Evolutionary conservation across 306 rosid genomes (phyloP).

Genomic region (Ormosia emarginata): DNA sequence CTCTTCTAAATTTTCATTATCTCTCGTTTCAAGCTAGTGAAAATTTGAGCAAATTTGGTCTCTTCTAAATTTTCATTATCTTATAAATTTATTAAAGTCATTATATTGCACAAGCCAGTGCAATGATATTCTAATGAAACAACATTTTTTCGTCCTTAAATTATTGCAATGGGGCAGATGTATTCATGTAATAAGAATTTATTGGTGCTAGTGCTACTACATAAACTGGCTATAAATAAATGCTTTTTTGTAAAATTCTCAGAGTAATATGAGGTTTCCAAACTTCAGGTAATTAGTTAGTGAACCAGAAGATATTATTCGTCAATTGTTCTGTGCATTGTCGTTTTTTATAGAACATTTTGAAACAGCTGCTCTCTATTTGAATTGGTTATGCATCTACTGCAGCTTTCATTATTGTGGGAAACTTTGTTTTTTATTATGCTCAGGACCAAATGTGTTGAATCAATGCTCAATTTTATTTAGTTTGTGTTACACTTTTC

Average conservation of each 20-base stretch:
- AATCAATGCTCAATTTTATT: background rate
- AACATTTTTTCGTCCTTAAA: background rate
- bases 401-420: background rate
- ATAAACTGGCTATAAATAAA: background rate
- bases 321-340: background rate
- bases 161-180: background rate
- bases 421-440: background rate
- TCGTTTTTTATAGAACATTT: background rate
- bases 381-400: background rate
- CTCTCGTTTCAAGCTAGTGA: constrained; percentile 5
- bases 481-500: background rate
- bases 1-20: background rate
- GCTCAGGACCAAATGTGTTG: background rate
- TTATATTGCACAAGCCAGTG: background rate
- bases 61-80: background rate
- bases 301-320: background rate
- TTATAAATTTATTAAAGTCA: background rate
- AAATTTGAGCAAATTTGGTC: background rate
- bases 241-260: background rate
- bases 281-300: background rate
- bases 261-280: background rate
- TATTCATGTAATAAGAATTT: background rate
- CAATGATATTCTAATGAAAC: background rate
- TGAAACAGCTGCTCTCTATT: background rate
- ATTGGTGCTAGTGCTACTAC: background rate